A percentile compares a stretch with the other conserved stretches of the same genome.
Evolutionary conservation across 164 flowering plant genomes (phyloP).

Genomic region (Magnolia changhungtana): DNA sequence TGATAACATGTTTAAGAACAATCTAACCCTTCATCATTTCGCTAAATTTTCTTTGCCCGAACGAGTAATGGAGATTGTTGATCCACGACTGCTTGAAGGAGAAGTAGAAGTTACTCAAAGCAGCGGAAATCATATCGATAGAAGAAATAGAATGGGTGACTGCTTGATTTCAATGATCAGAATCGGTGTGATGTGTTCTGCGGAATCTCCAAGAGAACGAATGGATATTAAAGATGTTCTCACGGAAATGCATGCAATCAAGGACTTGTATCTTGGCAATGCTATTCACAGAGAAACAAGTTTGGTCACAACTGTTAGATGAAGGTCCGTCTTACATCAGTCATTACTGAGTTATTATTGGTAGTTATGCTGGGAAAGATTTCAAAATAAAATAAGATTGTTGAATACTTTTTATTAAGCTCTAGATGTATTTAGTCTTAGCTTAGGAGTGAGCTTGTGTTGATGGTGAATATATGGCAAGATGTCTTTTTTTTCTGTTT

Average conservation of each 20-base stretch:
- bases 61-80: slow-evolving; percentile 24
- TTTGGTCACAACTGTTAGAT: no score
- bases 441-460: no score
- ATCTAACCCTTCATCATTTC: slow-evolving; percentile 17
- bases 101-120: background rate
- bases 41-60: slow-evolving; percentile 23
- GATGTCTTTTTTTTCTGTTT: no score
- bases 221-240: background rate
- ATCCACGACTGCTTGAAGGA: slow-evolving; percentile 16
- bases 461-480: no score
- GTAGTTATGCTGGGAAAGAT: no score
- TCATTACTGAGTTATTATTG: no score
- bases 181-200: background rate
- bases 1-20: slow-evolving; percentile 19
- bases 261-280: background rate
- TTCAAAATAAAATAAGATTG: no score
- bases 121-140: no score
- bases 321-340: no score
- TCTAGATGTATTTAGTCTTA: no score
- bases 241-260: background rate
- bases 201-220: background rate
- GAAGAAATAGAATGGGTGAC: background rate
- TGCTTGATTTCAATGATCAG: background rate
- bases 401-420: no score
- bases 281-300: no score